These are phyloP conservation scores for Mortierella sp. DNA, from an alignment of 371 early-diverging fungal species.

Conservation along the genomic window DNA sequence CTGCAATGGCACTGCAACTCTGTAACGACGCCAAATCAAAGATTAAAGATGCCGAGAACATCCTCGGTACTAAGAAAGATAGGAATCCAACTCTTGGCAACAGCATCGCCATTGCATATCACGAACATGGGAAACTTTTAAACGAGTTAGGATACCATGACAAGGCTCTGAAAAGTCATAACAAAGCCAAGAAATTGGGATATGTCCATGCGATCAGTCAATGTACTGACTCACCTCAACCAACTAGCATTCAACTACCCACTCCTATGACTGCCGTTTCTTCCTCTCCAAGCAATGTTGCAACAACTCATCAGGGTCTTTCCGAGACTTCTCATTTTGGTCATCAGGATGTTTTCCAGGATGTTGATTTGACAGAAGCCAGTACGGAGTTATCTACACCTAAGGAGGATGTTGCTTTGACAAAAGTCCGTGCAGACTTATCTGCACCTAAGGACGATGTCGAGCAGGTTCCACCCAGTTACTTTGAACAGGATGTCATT, in stretches of 20 bases:
- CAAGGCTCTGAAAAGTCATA: background rate
- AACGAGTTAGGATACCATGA: background rate
- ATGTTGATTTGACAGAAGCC: no score
- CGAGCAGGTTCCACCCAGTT: background rate
- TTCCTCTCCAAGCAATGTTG: no score
- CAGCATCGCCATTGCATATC: background rate
- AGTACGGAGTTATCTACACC: no score
- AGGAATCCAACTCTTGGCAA: background rate
- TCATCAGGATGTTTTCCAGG: no score
- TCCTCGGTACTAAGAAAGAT: background rate
- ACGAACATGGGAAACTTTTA: background rate
- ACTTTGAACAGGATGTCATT: background rate
- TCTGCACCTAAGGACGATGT: background rate
- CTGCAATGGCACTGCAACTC: background rate
- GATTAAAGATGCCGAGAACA: background rate
- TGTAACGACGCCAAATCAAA: background rate
- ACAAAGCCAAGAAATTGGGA: background rate
- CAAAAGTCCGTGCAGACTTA: no score
- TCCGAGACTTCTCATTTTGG: no score
- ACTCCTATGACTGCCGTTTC: no score
- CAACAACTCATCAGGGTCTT: no score
- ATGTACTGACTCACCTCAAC: no score
- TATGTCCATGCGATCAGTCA: background rate
- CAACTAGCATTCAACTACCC: no score
- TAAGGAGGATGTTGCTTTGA: no score